phyloP scores from a whole-genome alignment of 2,329 filamentous ascomycete genomes.

The Penicillium sp. region DNA sequence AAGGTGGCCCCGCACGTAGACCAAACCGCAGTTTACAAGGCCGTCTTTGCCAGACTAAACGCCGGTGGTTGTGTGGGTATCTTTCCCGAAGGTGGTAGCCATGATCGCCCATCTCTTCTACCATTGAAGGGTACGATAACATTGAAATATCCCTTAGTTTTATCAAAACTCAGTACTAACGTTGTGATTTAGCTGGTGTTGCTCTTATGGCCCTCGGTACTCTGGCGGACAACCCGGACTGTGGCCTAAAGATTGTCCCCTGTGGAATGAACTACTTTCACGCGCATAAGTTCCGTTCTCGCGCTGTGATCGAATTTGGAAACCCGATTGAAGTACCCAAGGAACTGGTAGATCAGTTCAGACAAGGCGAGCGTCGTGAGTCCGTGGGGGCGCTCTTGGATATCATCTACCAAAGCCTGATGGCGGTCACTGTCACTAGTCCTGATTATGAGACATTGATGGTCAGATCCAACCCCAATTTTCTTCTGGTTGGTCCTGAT shows the following conservation, averaged over 20 bases:
- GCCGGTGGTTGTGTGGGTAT: slow-evolving; percentile 90
- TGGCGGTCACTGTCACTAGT: slow-evolving; percentile 86
- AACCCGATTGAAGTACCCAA: slow-evolving; percentile 81
- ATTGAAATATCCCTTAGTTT: background rate
- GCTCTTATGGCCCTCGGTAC: slow-evolving; percentile 97
- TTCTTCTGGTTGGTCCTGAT: background rate
- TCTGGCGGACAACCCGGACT: slow-evolving; percentile 81
- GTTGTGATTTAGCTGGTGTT: slow-evolving; percentile 69
- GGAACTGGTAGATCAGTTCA: slow-evolving; percentile 84
- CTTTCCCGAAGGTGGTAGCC: slow-evolving; percentile 95
- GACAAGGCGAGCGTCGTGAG: slow-evolving; percentile 78
- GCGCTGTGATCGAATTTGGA: slow-evolving; percentile 94
- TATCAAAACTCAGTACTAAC: background rate
- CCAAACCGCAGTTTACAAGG: slow-evolving; percentile 90
- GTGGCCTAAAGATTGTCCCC: slow-evolving; percentile 90
- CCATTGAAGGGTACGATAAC: slow-evolving; percentile 71
- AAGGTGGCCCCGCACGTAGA: slow-evolving; percentile 92
- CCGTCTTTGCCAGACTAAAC: slow-evolving; percentile 82
- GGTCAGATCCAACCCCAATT: slow-evolving; percentile 51
- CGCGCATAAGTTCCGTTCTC: slow-evolving; percentile 95
- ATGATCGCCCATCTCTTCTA: slow-evolving; percentile 88
- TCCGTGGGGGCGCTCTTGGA: slow-evolving; percentile 85
- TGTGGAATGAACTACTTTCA: slow-evolving; percentile 99
- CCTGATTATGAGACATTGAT: slow-evolving; percentile 96
- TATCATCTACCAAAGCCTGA: slow-evolving; percentile 80